Evolutionary conservation across 768 basidiomycete genomes (phyloP).

Genomic region (Dentipellis fragilis): DNA sequence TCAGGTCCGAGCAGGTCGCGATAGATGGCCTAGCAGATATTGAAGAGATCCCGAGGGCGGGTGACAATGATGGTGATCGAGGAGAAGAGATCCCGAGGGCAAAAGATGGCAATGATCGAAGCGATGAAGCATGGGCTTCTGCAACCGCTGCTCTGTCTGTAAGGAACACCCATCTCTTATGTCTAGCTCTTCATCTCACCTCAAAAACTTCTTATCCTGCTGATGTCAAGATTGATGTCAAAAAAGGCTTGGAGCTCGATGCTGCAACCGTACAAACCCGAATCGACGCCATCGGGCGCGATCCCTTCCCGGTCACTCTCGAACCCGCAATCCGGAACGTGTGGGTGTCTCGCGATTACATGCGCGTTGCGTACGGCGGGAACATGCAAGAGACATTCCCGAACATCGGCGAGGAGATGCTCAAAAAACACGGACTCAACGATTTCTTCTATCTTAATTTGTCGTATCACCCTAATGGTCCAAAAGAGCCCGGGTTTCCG

Average conservation of each 20-base stretch:
- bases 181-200: background rate
- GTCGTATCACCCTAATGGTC: conserved; percentile 5
- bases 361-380: conserved; percentile 9
- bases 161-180: background rate
- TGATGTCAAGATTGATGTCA: background rate
- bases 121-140: background rate
- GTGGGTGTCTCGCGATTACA: conserved; percentile 3
- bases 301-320: conserved; percentile 3
- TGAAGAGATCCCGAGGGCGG: too few relatives aligned
- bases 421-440: background rate
- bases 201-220: background rate
- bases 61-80: too few relatives aligned
- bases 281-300: background rate
- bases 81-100: too few relatives aligned
- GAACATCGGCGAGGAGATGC: conserved; percentile 1
- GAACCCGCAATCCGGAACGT: conserved; percentile 1
- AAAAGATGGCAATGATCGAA: too few relatives aligned
- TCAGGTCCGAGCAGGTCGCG: too few relatives aligned
- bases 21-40: too few relatives aligned
- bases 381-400: conserved; percentile 1
- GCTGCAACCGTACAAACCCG: background rate
- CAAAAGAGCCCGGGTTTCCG: conserved; percentile 4
- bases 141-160: background rate
- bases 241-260: background rate
- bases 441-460: conserved; percentile 9